phyloP scores from a whole-genome alignment of 148 eudicot species.

The Spergularia marina region DNA sequence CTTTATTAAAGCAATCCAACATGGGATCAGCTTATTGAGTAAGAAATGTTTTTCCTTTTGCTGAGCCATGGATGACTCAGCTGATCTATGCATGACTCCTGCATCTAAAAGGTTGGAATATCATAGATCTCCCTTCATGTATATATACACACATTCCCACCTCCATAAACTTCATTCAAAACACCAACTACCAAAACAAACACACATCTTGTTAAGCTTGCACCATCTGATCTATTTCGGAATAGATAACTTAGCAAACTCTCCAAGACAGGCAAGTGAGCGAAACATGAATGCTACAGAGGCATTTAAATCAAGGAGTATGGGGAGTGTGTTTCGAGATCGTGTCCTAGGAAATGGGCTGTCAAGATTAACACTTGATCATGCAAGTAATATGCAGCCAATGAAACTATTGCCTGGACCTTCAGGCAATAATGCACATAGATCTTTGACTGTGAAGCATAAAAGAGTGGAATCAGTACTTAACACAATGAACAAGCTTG shows the following conservation, averaged over 20 bases:
- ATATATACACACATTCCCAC: background rate
- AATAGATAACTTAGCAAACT: background rate
- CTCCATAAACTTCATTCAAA: background rate
- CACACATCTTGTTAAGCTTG: too few relatives aligned
- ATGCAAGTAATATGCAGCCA: slow-evolving; percentile 14
- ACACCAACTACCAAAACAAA: background rate
- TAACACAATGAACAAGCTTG: slow-evolving; percentile 26
- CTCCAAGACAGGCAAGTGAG: background rate
- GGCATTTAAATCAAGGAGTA: slow-evolving; percentile 23
- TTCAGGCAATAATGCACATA: background rate
- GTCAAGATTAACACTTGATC: slow-evolving; percentile 13
- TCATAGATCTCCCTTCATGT: background rate
- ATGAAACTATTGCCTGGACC: slow-evolving; percentile 20
- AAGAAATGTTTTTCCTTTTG: slow-evolving; percentile 16
- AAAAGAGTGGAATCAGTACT: slow-evolving; percentile 18
- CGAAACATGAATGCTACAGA: slow-evolving; percentile 22
- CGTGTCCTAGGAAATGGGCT: slow-evolving; percentile 24
- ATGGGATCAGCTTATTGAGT: slow-evolving; percentile 1
- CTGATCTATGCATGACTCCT: background rate
- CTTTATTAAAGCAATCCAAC: slow-evolving; percentile 9
- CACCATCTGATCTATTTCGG: background rate
- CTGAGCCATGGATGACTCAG: slow-evolving; percentile 4
- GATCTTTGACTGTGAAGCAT: slow-evolving; percentile 5
- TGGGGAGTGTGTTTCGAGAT: slow-evolving; percentile 25
- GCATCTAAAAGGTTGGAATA: background rate